Base-by-base conservation (phyloP, 345 rosid species). In the Durio zibethinus region DNA sequence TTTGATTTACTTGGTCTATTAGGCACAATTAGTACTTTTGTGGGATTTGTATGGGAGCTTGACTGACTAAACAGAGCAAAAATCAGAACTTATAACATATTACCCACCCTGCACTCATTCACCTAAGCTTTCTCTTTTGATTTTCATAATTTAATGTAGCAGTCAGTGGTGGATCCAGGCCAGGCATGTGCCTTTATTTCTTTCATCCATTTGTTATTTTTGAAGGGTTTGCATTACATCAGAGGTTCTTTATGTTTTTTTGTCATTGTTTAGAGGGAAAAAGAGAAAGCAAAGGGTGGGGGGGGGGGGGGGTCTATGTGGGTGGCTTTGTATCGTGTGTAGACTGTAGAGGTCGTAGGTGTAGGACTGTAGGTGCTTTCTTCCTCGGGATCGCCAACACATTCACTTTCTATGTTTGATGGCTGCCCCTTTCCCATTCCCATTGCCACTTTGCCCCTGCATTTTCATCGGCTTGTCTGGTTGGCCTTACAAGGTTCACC, bases 321-420 rank as follows among this genome's bases (percentile, higher is more conserved):
- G 35, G 35, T 10, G 63, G 33, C 27, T 54, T 59, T 57, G 31
- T 62, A 60, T 25, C n/a, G n/a, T n/a, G n/a, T n/a, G n/a, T n/a
- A n/a, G n/a, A n/a, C n/a, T n/a, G n/a, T n/a, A n/a, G n/a, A n/a
- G n/a, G n/a, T n/a, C n/a, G n/a, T n/a, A n/a, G n/a, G 11, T 16
- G 45, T 27, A 31, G 16, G 33, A 20, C 5, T n/a, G 25, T 40
- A 81, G 73, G 74, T 70, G 59, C 80, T 82, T 82, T 79, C 77
- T 57, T 80, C 82, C 83, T 86, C 42, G 89, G 87, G 89, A 84
- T 84, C 80, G 47, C 75, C 75, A 45, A 64, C 50, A 27, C 76
- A 54, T 78, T 84, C 78, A 29, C 75, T 82, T 82, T 82, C 53
- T 74, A 59, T 81, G 82, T 78, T 74, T 67, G 83, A 79, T 66